Conservation (phyloP, 2,329 filamentous ascomycete species). For the Colletotrichum neosansevieriae region DNA sequence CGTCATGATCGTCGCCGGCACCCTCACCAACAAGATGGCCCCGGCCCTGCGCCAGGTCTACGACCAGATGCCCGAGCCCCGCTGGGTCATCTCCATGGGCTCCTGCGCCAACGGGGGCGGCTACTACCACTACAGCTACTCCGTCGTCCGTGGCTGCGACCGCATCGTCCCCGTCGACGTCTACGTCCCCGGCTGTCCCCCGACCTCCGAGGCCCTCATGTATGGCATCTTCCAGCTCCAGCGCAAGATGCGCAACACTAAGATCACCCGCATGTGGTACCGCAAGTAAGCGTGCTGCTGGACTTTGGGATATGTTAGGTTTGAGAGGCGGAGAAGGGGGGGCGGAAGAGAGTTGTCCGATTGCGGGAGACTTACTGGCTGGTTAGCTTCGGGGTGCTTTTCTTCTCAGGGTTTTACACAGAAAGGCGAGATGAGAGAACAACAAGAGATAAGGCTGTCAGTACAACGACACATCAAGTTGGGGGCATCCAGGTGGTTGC, state of each 20-base stretch:
- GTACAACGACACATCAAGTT: slow-evolving; percentile 16
- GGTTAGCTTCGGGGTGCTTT: not conserved
- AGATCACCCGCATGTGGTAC: slow-evolving; percentile 69
- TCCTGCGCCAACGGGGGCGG: slow-evolving; percentile 87
- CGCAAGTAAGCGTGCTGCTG: slow-evolving; percentile 57
- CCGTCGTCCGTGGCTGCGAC: slow-evolving; percentile 78
- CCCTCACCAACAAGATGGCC: slow-evolving; percentile 96
- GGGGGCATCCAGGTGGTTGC: slow-evolving; percentile 18
- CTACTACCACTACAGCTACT: slow-evolving; percentile 90
- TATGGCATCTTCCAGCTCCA: slow-evolving; percentile 81
- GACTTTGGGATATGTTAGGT: not conserved
- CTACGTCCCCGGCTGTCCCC: slow-evolving; percentile 82
- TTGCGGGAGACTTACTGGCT: not conserved
- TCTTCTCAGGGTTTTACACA: not conserved
- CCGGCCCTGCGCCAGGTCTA: slow-evolving; percentile 91
- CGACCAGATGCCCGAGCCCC: slow-evolving; percentile 94
- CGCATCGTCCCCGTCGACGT: slow-evolving; percentile 83
- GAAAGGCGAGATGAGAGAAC: not conserved
- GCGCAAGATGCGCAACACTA: slow-evolving; percentile 77
- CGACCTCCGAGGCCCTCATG: slow-evolving; percentile 71
- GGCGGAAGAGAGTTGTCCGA: not conserved
- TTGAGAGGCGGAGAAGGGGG: too few relatives aligned
- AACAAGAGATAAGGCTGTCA: not conserved
- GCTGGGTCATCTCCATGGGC: slow-evolving; percentile 88
- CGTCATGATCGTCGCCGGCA: slow-evolving; percentile 94